Conservation (phyloP, 2,329 filamentous ascomycete genomes). For the Fusarium solani-melongenae region DNA sequence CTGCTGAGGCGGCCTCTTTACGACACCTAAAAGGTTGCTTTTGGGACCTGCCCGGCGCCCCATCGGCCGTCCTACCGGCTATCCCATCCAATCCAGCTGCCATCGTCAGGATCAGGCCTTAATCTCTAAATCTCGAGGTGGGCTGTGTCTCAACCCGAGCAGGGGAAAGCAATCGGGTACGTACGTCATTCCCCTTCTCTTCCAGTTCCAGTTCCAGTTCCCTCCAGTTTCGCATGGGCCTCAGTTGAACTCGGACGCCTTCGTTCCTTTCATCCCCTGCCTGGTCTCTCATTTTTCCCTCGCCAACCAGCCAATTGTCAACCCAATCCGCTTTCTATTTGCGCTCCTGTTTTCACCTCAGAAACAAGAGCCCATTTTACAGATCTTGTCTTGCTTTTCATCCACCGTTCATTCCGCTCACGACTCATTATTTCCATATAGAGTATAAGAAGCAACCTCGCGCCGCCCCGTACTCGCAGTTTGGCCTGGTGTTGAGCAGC, state of each 20-base stretch:
- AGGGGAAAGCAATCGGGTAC: slow-evolving; percentile 16
- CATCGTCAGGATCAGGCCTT: slow-evolving; percentile 7
- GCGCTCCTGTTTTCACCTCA: background rate
- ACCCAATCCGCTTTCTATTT: background rate
- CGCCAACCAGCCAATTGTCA: slow-evolving; percentile 3
- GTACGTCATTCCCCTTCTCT: slow-evolving; percentile 18
- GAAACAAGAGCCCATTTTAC: background rate
- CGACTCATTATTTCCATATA: background rate
- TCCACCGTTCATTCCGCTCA: slow-evolving; percentile 19
- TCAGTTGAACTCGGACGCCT: slow-evolving; percentile 1
- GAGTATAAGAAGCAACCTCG: slow-evolving; percentile 16
- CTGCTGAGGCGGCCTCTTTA: slow-evolving; percentile 1
- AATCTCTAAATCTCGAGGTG: slow-evolving; percentile 27
- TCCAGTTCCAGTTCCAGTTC: background rate
- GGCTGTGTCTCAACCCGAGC: slow-evolving; percentile 29
- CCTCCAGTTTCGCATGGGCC: background rate
- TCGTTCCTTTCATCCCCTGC: slow-evolving; percentile 22
- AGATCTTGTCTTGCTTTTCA: slow-evolving; percentile 21
- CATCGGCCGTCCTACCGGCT: slow-evolving; percentile 1
- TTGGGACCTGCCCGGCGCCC: slow-evolving; percentile 7
- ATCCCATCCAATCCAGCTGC: background rate
- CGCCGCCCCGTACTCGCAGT: background rate
- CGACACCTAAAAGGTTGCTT: slow-evolving; percentile 7
- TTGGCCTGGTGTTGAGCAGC: slow-evolving; percentile 20
- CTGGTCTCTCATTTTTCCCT: background rate